Evolutionary conservation across 169 alveolate species (phyloP), one percentile per base, ranked within the genome.

Genomic region (Plasmodium gonderi): DNA sequence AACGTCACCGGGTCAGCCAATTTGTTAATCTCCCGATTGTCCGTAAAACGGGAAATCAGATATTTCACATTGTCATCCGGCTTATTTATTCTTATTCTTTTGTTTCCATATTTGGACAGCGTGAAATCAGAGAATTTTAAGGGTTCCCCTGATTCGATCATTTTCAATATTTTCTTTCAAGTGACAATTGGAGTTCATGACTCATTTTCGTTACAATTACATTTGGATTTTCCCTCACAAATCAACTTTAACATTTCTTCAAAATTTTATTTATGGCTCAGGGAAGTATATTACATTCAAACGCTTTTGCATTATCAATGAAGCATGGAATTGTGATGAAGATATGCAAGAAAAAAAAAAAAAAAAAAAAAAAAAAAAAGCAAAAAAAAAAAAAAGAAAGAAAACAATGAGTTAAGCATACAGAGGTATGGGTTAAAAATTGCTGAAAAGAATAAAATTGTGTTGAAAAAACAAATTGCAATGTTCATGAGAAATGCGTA

Each of bases 31-130:
- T 90, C 94, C 33, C 75, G 47, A 38, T 90, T 77, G 74, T 79
- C 90, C 23, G 74, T 90, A 77, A 90, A 90, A 6, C 94, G 79
- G 17, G 94, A 90, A 78, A 90, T 72, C 33, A 90, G 38, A 78
- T 65, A 78, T 78, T 76, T 90, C 33, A 38, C 54, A 78, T 45
- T 47, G 23, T 38, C 94, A 60, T 69, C 45, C 4, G 81, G 26
- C 51, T 90, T 90, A 54, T 90, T 90, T 42, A 90, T 90, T 31
- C 94, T 76, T 47, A 90, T 12, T 44, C 94, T 64, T 38, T 68
- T 90, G 33, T 90, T 90, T 8, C 90, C 90, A 78, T 29, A 29
- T 90, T 90, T 79, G 82, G 94, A 74, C 80, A 47, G 51, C 26
- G 72, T 44, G 44, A 90, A 78, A 79, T 90, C 94, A 8, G 90